phyloP scores from a whole-genome alignment of 768 basidiomycete species.

The Kwoniella europaea region DNA sequence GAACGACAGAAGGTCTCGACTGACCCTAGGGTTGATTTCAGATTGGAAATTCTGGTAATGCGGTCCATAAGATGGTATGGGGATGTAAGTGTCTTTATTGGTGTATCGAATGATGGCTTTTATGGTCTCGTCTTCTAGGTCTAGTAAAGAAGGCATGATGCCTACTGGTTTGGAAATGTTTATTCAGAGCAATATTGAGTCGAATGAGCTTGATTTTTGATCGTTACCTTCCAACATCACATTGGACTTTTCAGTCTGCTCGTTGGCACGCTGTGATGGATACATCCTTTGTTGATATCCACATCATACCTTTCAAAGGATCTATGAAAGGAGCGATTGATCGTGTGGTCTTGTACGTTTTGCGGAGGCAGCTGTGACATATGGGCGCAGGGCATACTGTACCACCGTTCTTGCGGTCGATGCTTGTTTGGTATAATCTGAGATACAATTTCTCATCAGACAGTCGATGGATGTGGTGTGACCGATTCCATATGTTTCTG shows the following conservation, averaged over 20 bases:
- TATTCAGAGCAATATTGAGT: background rate
- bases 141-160: conserved; percentile 6
- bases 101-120: background rate
- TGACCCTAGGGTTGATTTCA: conserved; percentile 1
- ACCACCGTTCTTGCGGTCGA: background rate
- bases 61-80: conserved; percentile 16
- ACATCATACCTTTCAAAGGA: background rate
- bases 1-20: conserved; percentile 2
- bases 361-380: too few species aligned
- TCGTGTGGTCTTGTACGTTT: background rate
- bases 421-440: background rate
- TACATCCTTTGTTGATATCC: background rate
- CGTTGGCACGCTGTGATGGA: background rate
- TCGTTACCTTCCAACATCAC: too few species aligned
- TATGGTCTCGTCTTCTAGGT: conserved; percentile 12
- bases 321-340: background rate
- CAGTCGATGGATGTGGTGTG: too few species aligned
- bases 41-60: conserved; percentile 9
- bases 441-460: too few species aligned
- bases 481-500: too few species aligned
- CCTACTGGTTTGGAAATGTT: background rate
- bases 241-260: too few species aligned
- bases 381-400: background rate
- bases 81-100: conserved; percentile 6
- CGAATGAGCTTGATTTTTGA: too few species aligned